A percentile compares a stretch with the other conserved stretches of the same genome.
Conservation (phyloP, 371 early-diverging fungal genomes). For the Rhizoclosmatium hyalinum region DNA sequence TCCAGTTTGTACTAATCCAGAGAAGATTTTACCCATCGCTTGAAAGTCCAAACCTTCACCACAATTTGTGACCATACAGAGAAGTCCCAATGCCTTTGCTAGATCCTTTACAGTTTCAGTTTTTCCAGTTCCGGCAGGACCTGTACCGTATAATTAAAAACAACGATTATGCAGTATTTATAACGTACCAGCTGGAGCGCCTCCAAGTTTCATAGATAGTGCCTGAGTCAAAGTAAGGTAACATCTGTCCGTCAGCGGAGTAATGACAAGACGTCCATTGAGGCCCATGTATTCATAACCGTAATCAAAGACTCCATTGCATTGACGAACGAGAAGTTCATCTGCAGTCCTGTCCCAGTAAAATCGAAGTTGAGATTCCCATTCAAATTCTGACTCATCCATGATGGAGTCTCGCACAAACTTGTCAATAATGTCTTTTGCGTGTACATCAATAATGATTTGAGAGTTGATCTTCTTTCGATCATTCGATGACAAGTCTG, state of each 20-base stretch:
- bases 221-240: constrained; percentile 66
- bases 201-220: constrained; percentile 63
- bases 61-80: constrained; percentile 72
- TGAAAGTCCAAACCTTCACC: constrained; percentile 69
- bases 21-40: constrained; percentile 68
- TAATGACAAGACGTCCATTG: constrained; percentile 64
- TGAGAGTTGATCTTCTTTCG: constrained; percentile 67
- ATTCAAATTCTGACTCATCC: constrained; percentile 66
- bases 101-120: constrained; percentile 73
- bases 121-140: constrained; percentile 63
- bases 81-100: constrained; percentile 63
- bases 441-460: constrained; percentile 70
- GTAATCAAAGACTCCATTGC: constrained; percentile 68
- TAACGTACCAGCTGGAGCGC: constrained; percentile 65
- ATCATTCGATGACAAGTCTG: constrained; percentile 58
- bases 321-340: constrained; percentile 58
- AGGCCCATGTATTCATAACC: constrained; percentile 71
- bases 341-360: constrained; percentile 59
- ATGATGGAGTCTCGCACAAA: constrained; percentile 66
- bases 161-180: constrained; percentile 25
- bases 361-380: constrained; percentile 65
- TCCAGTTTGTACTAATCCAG: constrained; percentile 63
- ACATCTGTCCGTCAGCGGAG: constrained; percentile 65
- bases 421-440: constrained; percentile 65
- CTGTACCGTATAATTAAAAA: not conserved